Conservation (phyloP, 2,329 filamentous ascomycete genomes). For the Scedosporium dehoogii region DNA sequence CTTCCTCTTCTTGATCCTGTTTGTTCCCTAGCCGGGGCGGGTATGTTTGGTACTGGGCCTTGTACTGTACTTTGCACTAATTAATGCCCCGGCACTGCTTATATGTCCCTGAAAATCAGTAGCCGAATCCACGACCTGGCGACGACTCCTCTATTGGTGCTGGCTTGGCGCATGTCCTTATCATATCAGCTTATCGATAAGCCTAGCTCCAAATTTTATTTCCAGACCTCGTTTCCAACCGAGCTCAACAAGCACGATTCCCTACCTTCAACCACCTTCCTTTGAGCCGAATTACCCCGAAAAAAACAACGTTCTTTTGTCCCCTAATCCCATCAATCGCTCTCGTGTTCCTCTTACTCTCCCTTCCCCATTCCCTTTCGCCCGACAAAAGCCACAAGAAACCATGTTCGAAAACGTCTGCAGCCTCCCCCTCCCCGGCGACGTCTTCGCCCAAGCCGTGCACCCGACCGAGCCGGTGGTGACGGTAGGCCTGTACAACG, state of each 20-base stretch:
- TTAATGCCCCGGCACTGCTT: too few species aligned
- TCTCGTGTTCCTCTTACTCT: neutral
- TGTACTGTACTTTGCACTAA: too few species aligned
- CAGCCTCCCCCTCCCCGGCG: constrained; percentile 73
- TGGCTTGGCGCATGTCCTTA: neutral
- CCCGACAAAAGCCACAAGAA: neutral
- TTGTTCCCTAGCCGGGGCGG: too few species aligned
- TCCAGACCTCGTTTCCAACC: neutral
- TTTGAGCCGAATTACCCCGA: neutral
- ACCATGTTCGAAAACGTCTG: constrained; percentile 86
- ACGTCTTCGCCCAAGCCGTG: constrained; percentile 80
- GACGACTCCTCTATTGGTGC: too few species aligned
- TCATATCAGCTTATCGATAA: neutral
- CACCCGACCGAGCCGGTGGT: constrained; percentile 79
- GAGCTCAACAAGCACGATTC: neutral
- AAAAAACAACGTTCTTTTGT: too few species aligned
- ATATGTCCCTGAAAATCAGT: too few species aligned
- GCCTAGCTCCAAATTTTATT: neutral
- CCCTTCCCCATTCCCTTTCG: neutral
- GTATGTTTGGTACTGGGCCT: too few species aligned
- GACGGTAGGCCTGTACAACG: constrained; percentile 73
- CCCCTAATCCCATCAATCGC: neutral
- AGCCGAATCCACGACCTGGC: too few species aligned
- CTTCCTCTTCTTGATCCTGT: too few species aligned
- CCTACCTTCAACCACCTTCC: neutral